phyloP scores from a whole-genome alignment of 352 stramenopile species.

The Phytophthora syringae region DNA sequence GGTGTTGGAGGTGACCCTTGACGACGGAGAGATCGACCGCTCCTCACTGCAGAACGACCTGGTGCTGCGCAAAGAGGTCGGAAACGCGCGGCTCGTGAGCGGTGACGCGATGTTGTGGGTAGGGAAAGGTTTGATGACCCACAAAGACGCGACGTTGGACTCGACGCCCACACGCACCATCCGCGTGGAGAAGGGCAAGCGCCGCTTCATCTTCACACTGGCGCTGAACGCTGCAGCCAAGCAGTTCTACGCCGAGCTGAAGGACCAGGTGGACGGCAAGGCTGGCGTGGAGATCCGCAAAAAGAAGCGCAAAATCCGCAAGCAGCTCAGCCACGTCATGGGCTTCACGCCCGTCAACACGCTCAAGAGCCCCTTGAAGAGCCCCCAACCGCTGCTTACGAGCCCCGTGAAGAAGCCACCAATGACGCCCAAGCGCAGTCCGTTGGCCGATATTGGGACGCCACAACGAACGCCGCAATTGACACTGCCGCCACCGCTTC shows the following conservation, averaged over 20 bases:
- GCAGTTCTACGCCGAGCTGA: constrained; percentile 70
- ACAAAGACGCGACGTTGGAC: constrained; percentile 50
- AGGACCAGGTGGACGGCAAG: constrained; percentile 72
- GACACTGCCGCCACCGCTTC: constrained; percentile 48
- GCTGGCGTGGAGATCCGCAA: constrained; percentile 51
- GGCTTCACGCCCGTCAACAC: constrained; percentile 78
- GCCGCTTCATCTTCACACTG: constrained; percentile 73
- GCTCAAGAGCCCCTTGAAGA: constrained; percentile 60
- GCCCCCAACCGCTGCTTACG: constrained; percentile 26
- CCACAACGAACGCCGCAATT: constrained; percentile 55
- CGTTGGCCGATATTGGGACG: constrained; percentile 54
- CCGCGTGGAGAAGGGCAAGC: constrained; percentile 62
- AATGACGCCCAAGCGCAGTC: constrained; percentile 48
- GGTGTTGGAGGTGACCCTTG: constrained; percentile 55
- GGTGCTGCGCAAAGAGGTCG: constrained; percentile 79
- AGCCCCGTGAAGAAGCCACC: constrained; percentile 48
- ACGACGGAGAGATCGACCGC: constrained; percentile 49
- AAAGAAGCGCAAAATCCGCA: constrained; percentile 86
- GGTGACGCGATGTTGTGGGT: constrained; percentile 80
- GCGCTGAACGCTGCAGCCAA: constrained; percentile 43
- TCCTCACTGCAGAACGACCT: constrained; percentile 49
- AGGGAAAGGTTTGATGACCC: constrained; percentile 50
- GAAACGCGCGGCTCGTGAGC: constrained; percentile 80
- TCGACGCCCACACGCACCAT: constrained; percentile 45
- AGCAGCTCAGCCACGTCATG: constrained; percentile 60